Conservation (phyloP, 2,329 filamentous ascomycete genomes). For the Calonectria pseudoturangicola region DNA sequence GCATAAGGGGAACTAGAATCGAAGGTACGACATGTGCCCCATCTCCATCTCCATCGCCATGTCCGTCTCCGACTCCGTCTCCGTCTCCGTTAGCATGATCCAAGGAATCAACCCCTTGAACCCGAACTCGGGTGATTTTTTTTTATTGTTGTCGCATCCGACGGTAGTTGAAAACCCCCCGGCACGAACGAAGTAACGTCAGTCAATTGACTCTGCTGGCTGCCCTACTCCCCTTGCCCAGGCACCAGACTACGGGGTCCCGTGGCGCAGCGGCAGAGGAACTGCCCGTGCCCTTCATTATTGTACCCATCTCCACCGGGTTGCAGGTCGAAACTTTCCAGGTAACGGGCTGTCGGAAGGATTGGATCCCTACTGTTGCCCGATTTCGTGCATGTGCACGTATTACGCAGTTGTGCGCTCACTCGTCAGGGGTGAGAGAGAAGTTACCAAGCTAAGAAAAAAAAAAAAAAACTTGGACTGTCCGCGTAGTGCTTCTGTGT, state of each 20-base stretch:
- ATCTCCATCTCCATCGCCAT: background rate
- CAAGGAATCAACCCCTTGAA: background rate
- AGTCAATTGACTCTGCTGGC: background rate
- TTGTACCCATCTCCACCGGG: slow-evolving; percentile 23
- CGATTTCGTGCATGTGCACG: slow-evolving; percentile 23
- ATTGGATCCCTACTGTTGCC: slow-evolving; percentile 32
- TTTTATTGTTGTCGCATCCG: slow-evolving; percentile 11
- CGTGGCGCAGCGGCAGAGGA: slow-evolving; percentile 29
- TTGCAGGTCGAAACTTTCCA: slow-evolving; percentile 29
- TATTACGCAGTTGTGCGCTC: background rate
- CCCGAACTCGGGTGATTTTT: slow-evolving; percentile 1
- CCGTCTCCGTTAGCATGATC: slow-evolving; percentile 18
- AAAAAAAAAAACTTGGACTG: background rate
- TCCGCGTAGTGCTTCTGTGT: background rate
- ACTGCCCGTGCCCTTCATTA: slow-evolving; percentile 20
- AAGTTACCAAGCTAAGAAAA: background rate
- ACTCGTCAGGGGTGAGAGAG: background rate
- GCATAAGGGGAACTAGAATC: no score
- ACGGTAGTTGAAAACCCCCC: slow-evolving; percentile 28
- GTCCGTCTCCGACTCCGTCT: slow-evolving; percentile 18
- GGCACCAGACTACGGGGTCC: slow-evolving; percentile 5
- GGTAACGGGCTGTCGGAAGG: slow-evolving; percentile 17
- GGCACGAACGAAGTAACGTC: slow-evolving; percentile 26
- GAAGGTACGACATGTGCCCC: background rate
- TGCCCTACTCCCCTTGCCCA: background rate